A percentile compares a stretch with the other conserved stretches of the same genome.
These are phyloP conservation scores for Cytospora mali DNA, from an alignment of 2,329 filamentous ascomycete genomes.

Conservation along the genomic window DNA sequence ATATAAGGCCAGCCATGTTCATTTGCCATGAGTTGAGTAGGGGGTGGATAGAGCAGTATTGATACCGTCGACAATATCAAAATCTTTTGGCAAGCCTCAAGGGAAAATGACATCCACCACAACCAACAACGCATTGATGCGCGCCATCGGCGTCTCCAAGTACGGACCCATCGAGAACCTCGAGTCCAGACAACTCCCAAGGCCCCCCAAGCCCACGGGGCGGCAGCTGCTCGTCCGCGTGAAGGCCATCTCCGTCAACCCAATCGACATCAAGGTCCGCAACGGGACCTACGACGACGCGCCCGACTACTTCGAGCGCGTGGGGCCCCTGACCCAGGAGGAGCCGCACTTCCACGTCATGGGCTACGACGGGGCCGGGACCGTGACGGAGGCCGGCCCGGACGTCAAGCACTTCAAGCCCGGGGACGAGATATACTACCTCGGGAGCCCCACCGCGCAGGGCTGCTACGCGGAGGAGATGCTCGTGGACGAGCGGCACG, in stretches of 20 bases:
- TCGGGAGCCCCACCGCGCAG: constrained; percentile 42
- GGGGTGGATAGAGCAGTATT: neutral
- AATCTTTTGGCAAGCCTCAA: neutral
- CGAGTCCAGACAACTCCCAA: constrained; percentile 29
- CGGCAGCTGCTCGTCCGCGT: constrained; percentile 36
- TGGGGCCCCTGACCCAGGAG: constrained; percentile 29
- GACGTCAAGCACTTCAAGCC: constrained; percentile 40
- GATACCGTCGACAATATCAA: neutral
- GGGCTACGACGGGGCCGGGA: constrained; percentile 47
- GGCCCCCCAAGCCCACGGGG: constrained; percentile 29
- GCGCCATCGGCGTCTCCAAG: constrained; percentile 32
- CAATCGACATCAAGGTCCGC: constrained; percentile 44
- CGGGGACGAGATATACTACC: constrained; percentile 49
- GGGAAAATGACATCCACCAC: constrained; percentile 3
- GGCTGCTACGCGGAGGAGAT: constrained; percentile 47
- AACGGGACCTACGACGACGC: constrained; percentile 41
- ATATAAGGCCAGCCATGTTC: neutral
- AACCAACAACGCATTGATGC: constrained; percentile 24
- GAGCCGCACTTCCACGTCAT: constrained; percentile 40
- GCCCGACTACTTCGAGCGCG: constrained; percentile 41
- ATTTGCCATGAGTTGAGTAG: neutral
- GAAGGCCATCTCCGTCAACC: constrained; percentile 37
- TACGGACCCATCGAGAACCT: constrained; percentile 33
- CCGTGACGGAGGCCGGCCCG: constrained; percentile 39
- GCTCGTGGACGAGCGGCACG: constrained; percentile 44